A percentile compares a stretch with the other conserved stretches of the same genome.
Evolutionary conservation across 352 stramenopile genomes (phyloP).

Genomic region (Phytophthora idaei): DNA sequence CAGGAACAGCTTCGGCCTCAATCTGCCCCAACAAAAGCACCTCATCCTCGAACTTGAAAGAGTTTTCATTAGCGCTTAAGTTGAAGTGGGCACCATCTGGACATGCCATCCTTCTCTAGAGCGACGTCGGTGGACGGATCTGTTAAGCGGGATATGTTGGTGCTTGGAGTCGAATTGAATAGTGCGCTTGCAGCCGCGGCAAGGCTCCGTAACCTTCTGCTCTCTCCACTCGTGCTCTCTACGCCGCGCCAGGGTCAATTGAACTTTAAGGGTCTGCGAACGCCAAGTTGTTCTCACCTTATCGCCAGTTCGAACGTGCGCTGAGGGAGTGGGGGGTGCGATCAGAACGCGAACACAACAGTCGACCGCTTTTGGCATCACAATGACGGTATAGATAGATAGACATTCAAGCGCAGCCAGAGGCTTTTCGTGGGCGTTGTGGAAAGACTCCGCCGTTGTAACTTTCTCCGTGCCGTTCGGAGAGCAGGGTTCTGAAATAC

Average conservation of each 20-base stretch:
- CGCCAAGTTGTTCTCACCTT: conserved; percentile 16
- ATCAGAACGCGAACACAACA: conserved; percentile 29
- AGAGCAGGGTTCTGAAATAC: conserved; percentile 10
- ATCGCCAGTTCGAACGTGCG: conserved; percentile 26
- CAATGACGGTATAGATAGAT: not conserved
- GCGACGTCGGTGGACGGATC: conserved; percentile 5
- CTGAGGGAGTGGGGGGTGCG: conserved; percentile 12
- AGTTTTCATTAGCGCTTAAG: conserved; percentile 2
- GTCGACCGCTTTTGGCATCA: not conserved
- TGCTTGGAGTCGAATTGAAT: conserved; percentile 23
- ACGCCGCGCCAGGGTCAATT: conserved; percentile 3
- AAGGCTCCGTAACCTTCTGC: conserved; percentile 8
- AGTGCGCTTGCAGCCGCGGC: conserved; percentile 18
- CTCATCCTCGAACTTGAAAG: not conserved
- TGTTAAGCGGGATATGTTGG: conserved; percentile 10
- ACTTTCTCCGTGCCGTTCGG: conserved; percentile 14
- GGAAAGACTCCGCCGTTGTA: conserved; percentile 13
- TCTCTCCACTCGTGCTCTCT: conserved; percentile 1
- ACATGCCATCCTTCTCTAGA: not conserved
- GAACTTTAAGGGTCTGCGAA: conserved; percentile 8
- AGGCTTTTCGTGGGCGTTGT: not conserved
- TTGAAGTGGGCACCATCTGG: conserved; percentile 28
- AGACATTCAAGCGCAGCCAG: not conserved
- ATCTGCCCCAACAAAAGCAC: conserved; percentile 20
- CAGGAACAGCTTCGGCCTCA: conserved; percentile 18